Percentiles rank a stretch among this genome's conserved stretches.
Conservation (phyloP, 805 yeast genomes). For the Hanseniaspora valbyensis region DNA sequence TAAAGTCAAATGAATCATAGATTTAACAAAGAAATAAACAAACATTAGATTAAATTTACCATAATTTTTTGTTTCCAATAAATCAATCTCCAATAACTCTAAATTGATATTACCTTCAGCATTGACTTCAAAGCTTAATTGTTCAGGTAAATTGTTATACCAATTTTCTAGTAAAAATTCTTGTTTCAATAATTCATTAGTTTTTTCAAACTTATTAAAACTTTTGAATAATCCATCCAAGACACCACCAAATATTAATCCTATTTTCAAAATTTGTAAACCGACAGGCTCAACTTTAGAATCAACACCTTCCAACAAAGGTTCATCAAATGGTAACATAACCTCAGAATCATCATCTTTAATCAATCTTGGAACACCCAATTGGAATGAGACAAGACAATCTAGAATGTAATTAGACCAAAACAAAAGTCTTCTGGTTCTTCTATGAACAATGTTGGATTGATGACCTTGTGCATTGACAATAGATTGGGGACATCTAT, state of each 20-base stretch:
- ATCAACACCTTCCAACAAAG: constrained; percentile 33
- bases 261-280: constrained; percentile 52
- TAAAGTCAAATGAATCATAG: constrained; percentile 55
- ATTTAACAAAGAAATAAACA: constrained; percentile 50
- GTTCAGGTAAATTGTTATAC: constrained; percentile 57
- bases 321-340: constrained; percentile 59
- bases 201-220: constrained; percentile 26
- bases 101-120: constrained; percentile 37
- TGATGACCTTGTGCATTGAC: constrained; percentile 54
- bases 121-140: constrained; percentile 53
- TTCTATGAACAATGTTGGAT: constrained; percentile 60
- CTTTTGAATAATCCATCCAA: constrained; percentile 57
- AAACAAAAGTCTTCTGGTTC: constrained; percentile 68
- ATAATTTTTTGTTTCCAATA: constrained; percentile 25
- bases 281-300: constrained; percentile 40
- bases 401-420: constrained; percentile 79
- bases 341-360: constrained; percentile 79
- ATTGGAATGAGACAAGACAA: constrained; percentile 56
- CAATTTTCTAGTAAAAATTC: constrained; percentile 71
- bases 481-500: constrained; percentile 78
- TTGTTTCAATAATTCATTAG: constrained; percentile 27
- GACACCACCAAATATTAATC: constrained; percentile 62
- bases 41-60: constrained; percentile 45
- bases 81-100: constrained; percentile 20
- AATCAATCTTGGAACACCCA: constrained; percentile 73